phyloP scores from a whole-genome alignment of 371 early-diverging fungal species.

The Rhizopus stolonifer region DNA sequence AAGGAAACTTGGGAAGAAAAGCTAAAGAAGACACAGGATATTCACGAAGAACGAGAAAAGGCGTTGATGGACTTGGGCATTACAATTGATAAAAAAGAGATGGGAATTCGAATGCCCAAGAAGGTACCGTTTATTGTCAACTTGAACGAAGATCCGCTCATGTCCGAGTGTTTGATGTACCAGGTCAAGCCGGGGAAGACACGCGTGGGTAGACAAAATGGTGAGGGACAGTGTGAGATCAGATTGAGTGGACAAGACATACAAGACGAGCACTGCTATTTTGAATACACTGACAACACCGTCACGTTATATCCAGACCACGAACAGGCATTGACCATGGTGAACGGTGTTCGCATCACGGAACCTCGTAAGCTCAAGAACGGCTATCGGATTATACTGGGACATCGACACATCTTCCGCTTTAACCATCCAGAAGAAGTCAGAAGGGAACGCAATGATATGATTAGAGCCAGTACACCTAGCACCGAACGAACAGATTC shows the following conservation, averaged over 20 bases:
- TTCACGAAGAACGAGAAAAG: constrained; percentile 73
- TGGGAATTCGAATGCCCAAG: constrained; percentile 82
- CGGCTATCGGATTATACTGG: constrained; percentile 82
- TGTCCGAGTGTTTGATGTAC: constrained; percentile 90
- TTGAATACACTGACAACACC: constrained; percentile 58
- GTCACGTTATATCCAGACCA: constrained; percentile 56
- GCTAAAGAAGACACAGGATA: constrained; percentile 67
- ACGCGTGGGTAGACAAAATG: constrained; percentile 62
- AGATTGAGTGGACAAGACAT: constrained; percentile 74
- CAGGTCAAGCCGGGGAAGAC: constrained; percentile 80
- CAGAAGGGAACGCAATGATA: constrained; percentile 66
- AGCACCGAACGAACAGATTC: constrained; percentile 11
- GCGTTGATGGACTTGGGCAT: constrained; percentile 83
- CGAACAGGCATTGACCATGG: constrained; percentile 63
- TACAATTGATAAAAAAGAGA: constrained; percentile 68
- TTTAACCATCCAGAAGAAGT: constrained; percentile 89
- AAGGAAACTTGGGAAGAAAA: constrained; percentile 90
- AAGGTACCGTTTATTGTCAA: constrained; percentile 87
- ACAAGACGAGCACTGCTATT: constrained; percentile 70
- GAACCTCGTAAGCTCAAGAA: constrained; percentile 63
- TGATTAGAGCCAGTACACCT: constrained; percentile 25
- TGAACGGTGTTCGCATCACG: constrained; percentile 72
- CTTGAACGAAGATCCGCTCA: constrained; percentile 87
- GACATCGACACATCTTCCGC: constrained; percentile 79
- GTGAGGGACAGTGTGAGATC: constrained; percentile 57